These are phyloP conservation scores for Trametes versicolor DNA, from an alignment of 1,284 basidiomycete genomes.

Conservation along the genomic window DNA sequence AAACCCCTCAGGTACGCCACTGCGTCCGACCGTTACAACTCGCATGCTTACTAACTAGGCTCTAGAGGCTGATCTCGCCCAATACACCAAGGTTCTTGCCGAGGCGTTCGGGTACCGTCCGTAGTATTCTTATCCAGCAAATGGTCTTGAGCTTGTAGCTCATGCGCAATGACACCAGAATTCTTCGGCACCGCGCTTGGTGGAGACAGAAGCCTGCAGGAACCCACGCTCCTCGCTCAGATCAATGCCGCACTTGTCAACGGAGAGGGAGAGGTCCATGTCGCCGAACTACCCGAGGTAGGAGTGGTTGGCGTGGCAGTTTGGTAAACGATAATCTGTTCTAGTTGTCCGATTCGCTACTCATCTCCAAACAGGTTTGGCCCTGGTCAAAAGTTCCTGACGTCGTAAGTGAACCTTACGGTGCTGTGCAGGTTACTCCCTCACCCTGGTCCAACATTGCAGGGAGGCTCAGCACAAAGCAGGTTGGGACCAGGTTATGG, in stretches of 20 bases:
- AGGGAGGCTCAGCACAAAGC: constrained; percentile 29
- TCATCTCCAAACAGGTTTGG: constrained; percentile 25
- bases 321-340: constrained; percentile 13
- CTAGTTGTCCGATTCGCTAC: neutral
- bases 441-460: neutral
- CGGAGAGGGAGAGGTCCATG: constrained; percentile 27
- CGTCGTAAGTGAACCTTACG: constrained; percentile 9
- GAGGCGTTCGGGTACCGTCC: constrained; percentile 30
- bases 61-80: constrained; percentile 17
- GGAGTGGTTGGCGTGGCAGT: constrained; percentile 27
- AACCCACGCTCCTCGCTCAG: constrained; percentile 27
- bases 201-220: constrained; percentile 21
- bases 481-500: constrained; percentile 31
- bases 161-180: neutral
- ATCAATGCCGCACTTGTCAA: constrained; percentile 17
- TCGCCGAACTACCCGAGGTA: constrained; percentile 25
- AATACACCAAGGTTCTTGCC: constrained; percentile 25
- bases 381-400: constrained; percentile 29
- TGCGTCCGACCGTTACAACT: neutral
- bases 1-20: constrained; percentile 13
- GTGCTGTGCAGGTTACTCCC: too few relatives aligned
- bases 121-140: constrained; percentile 8
- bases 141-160: neutral
- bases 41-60: neutral
- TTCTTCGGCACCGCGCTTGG: constrained; percentile 28